Conservation (phyloP, 2,329 filamentous ascomycete genomes). For the Ophioceras dolichostomum region DNA sequence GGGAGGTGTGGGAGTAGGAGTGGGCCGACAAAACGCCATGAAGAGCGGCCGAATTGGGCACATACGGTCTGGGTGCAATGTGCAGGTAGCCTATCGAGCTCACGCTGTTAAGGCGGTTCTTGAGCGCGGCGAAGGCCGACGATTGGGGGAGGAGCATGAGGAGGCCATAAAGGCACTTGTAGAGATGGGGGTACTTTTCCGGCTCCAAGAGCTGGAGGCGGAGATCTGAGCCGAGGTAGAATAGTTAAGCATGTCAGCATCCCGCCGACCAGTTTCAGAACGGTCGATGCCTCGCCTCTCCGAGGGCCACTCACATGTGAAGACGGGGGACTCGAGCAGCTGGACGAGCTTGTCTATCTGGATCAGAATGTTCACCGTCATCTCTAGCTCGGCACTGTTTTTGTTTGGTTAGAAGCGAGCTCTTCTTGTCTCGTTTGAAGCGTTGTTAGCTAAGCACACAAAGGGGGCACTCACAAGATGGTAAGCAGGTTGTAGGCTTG, state of each 20-base stretch:
- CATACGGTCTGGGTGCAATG: constrained; percentile 65
- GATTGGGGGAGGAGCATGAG: constrained; percentile 98
- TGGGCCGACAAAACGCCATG: background rate
- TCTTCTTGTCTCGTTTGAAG: too few relatives aligned
- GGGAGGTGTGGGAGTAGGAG: constrained; percentile 15
- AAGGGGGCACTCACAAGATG: constrained; percentile 60
- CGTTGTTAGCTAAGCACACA: too few relatives aligned
- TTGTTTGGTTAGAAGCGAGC: too few relatives aligned
- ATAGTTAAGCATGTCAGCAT: too few relatives aligned
- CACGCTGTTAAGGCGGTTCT: constrained; percentile 93
- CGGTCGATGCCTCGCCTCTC: too few relatives aligned
- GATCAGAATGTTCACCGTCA: constrained; percentile 97
- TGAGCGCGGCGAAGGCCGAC: constrained; percentile 89
- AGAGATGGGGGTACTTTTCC: constrained; percentile 86
- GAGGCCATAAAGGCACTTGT: constrained; percentile 94
- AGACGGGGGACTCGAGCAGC: constrained; percentile 90
- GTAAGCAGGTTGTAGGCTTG: constrained; percentile 93
- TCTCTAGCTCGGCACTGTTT: constrained; percentile 79
- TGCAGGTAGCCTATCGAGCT: constrained; percentile 95
- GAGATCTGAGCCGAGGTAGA: constrained; percentile 72
- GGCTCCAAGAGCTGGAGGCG: constrained; percentile 91
- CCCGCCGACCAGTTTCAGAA: too few relatives aligned
- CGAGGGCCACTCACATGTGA: constrained; percentile 66
- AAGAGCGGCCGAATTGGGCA: constrained; percentile 13
- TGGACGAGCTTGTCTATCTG: constrained; percentile 98